Evolutionary conservation across 1,284 basidiomycete species (phyloP), one percentile per base, ranked within the genome.

Genomic region (Ustilago vetiveriae): DNA sequence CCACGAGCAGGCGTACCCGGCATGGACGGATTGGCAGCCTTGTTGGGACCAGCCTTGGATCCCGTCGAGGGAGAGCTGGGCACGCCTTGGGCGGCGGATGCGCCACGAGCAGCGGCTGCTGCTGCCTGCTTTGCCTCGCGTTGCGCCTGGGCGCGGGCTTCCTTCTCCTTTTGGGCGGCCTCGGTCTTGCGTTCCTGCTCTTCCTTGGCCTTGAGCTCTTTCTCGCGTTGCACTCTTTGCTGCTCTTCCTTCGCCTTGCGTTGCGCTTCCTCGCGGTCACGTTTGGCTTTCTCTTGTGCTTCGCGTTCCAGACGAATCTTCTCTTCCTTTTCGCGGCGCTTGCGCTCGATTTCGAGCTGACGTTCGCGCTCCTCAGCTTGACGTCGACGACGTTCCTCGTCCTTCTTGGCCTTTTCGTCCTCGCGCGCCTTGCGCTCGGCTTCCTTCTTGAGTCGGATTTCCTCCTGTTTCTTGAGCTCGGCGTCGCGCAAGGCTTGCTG

Each of bases 311-410:
- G 88, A 77, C 88, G 89, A 49, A 88, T 86, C 74, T 88, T 87
- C 77, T 92, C 90, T 51, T 84, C 83, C 44, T 79, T 82, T 80
- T 92, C 91, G 54, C 90, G 90, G 77, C 88, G 80, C 77, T 83
- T 91, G 63, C 88, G 86, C 45, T 86, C 84, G 63, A 81, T 76
- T 67, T 85, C 84, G 36, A 84, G 83, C 72, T 85, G 83, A 19
- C 82, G 78, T 41, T 83, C 82, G 45, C 73, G 64, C 67, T 85
- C 85, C 72, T 85, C 84, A 44, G 84, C 83, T 50, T 84, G 73
- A 79, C 89, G 82, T 66, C 82, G 91, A 59, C 88, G 86, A 47
- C 86, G 84, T 67, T 82, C 80, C 72, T 86, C 85, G 29, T 84
- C 84, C 76, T 86, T 84, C 30, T 82, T 78, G 37, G 83, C 82